Percentiles rank a stretch among this genome's conserved stretches.
These are phyloP conservation scores for Hygrophoropsis aurantiaca DNA, from an alignment of 768 basidiomycete species.

Conservation along the genomic window DNA sequence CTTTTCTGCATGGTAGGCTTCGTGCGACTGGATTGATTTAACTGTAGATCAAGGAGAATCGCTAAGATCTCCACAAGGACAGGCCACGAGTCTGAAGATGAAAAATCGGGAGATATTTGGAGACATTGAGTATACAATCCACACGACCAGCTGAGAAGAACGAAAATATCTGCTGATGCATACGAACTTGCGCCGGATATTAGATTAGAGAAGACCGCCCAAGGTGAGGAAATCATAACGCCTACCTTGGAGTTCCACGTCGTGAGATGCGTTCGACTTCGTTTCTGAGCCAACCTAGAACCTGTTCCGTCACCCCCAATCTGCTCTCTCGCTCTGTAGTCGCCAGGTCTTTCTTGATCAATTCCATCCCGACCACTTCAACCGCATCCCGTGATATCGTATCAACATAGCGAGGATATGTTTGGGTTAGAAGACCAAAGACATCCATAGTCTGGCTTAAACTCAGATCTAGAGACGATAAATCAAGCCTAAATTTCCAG, in stretches of 20 bases:
- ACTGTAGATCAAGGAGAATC: slow-evolving; percentile 54
- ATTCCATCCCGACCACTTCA: slow-evolving; percentile 59
- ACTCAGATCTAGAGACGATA: slow-evolving; percentile 47
- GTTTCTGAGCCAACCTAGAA: slow-evolving; percentile 72
- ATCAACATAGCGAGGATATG: slow-evolving; percentile 81
- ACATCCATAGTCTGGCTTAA: slow-evolving; percentile 65
- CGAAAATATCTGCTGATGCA: slow-evolving; percentile 61
- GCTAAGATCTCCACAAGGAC: slow-evolving; percentile 59
- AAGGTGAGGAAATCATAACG: slow-evolving; percentile 7
- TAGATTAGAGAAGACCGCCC: not conserved
- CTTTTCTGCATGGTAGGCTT: slow-evolving; percentile 64
- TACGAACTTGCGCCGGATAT: slow-evolving; percentile 38
- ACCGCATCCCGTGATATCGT: slow-evolving; percentile 68
- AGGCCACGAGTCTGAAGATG: slow-evolving; percentile 48
- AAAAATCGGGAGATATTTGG: slow-evolving; percentile 43
- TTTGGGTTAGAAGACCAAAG: slow-evolving; percentile 70
- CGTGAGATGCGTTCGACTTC: slow-evolving; percentile 64
- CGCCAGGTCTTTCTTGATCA: slow-evolving; percentile 65
- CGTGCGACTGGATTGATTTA: slow-evolving; percentile 49
- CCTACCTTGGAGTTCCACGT: slow-evolving; percentile 55
- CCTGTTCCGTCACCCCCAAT: slow-evolving; percentile 64
- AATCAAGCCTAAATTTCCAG: slow-evolving; percentile 2
- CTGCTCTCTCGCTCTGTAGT: slow-evolving; percentile 41
- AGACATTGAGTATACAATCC: slow-evolving; percentile 57
- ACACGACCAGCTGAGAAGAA: slow-evolving; percentile 72